A percentile compares a stretch with the other conserved stretches of the same genome.
phyloP scores from a whole-genome alignment of 2,329 filamentous ascomycete species.

The Aspergillus versicolor region DNA sequence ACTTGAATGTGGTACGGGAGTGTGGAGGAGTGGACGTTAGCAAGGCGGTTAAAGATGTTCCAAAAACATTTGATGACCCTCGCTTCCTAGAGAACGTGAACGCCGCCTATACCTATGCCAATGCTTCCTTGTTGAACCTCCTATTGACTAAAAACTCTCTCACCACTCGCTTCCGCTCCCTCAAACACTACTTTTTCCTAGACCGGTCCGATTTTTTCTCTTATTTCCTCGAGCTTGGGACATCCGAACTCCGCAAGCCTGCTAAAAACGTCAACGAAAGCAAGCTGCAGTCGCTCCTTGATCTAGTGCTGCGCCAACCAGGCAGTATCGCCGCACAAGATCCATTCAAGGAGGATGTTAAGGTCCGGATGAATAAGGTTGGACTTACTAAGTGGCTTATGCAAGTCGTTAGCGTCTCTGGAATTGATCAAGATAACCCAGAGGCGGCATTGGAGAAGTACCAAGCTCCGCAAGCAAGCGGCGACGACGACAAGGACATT shows the following conservation, averaged over 20 bases:
- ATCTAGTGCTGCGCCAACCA: conserved; percentile 92
- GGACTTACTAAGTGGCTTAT: conserved; percentile 91
- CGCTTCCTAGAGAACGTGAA: conserved; percentile 96
- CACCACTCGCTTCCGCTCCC: conserved; percentile 78
- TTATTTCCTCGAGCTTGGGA: conserved; percentile 90
- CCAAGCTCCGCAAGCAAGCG: conserved; percentile 66
- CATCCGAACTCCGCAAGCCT: conserved; percentile 85
- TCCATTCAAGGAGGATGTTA: conserved; percentile 97
- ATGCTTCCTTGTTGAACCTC: conserved; percentile 85
- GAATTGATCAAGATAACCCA: conserved; percentile 78
- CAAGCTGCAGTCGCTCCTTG: conserved; percentile 93
- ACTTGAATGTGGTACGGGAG: conserved; percentile 95
- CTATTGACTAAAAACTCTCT: conserved; percentile 90
- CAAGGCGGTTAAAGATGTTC: conserved; percentile 84
- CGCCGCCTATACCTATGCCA: conserved; percentile 89
- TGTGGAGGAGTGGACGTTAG: conserved; percentile 94
- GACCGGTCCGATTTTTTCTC: conserved; percentile 98
- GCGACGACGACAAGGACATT: conserved; percentile 78
- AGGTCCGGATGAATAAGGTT: conserved; percentile 94
- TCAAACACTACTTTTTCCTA: conserved; percentile 99
- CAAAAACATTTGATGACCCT: conserved; percentile 84
- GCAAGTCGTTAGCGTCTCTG: conserved; percentile 93
- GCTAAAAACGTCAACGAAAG: conserved; percentile 85
- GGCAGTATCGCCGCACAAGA: conserved; percentile 91
- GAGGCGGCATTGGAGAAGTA: conserved; percentile 66